phyloP scores from a whole-genome alignment of 2,329 filamentous ascomycete species.

The Gnomoniopsis sp. region DNA sequence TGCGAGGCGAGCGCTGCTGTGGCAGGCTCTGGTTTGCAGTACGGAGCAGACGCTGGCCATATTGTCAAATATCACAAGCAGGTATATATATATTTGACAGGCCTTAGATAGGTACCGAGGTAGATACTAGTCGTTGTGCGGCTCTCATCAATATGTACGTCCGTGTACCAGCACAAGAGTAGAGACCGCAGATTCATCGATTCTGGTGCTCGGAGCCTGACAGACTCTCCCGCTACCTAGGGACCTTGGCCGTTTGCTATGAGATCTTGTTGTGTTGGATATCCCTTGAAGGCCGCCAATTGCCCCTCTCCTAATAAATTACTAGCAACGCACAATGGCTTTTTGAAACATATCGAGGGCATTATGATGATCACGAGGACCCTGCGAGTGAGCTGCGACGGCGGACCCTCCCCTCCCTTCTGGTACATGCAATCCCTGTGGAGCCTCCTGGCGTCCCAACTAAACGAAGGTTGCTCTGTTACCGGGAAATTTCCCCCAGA shows the following conservation, averaged over 20 bases:
- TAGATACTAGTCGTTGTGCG: too few relatives aligned
- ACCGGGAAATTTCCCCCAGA: slow-evolving; percentile 11
- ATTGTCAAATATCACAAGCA: too few relatives aligned
- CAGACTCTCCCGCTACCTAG: too few relatives aligned
- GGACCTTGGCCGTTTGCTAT: background rate
- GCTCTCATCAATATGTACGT: too few relatives aligned
- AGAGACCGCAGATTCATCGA: too few relatives aligned
- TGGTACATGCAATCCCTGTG: slow-evolving; percentile 1
- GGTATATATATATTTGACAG: too few relatives aligned
- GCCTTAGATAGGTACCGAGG: too few relatives aligned
- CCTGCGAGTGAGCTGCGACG: background rate
- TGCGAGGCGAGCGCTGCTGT: too few relatives aligned
- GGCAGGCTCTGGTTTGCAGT: too few relatives aligned
- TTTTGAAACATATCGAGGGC: slow-evolving; percentile 1
- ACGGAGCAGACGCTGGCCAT: too few relatives aligned
- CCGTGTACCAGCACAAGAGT: too few relatives aligned
- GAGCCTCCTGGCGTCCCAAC: background rate
- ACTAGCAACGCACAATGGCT: background rate
- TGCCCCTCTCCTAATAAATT: background rate
- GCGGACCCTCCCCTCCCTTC: background rate
- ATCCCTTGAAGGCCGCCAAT: background rate
- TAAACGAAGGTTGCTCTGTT: background rate
- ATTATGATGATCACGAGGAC: slow-evolving; percentile 7
- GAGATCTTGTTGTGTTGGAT: background rate
- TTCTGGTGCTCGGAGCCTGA: too few relatives aligned